Conservation (phyloP, 352 stramenopile genomes). For the Pythium grandisporangium region DNA sequence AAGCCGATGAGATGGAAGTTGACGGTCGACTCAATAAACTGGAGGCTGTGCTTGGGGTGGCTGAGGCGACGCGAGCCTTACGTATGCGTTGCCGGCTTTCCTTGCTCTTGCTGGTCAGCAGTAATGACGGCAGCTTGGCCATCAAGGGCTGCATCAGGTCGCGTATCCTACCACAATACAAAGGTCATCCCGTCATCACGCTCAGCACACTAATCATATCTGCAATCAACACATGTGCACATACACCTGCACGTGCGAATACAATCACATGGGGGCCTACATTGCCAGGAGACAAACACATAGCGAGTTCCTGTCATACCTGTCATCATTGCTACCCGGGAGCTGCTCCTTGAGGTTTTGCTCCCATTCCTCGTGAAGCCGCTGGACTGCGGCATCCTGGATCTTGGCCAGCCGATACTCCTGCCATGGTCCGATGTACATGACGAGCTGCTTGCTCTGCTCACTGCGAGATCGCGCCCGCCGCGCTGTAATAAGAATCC, state of each 20-base stretch:
- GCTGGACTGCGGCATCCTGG: constrained; percentile 68
- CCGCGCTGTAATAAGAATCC: too few relatives aligned
- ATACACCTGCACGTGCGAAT: too few relatives aligned
- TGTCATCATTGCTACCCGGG: constrained; percentile 27
- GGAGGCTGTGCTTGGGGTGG: too few relatives aligned
- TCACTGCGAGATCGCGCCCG: too few relatives aligned
- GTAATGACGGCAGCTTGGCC: constrained; percentile 52
- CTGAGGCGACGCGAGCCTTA: too few relatives aligned
- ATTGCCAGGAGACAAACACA: neutral
- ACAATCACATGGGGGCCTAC: neutral
- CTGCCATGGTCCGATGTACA: constrained; percentile 83
- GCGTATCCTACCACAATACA: constrained; percentile 53
- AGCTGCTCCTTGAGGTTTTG: constrained; percentile 44
- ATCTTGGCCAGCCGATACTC: constrained; percentile 82
- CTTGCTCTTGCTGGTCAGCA: constrained; percentile 36
- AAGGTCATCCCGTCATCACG: too few relatives aligned
- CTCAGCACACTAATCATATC: too few relatives aligned
- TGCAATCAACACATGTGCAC: too few relatives aligned
- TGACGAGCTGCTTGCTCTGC: constrained; percentile 13
- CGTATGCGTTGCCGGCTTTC: too few relatives aligned
- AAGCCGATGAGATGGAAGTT: too few relatives aligned
- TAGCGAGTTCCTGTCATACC: constrained; percentile 10
- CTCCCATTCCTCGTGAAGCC: constrained; percentile 55
- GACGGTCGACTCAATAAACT: too few relatives aligned
- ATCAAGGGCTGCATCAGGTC: constrained; percentile 75